Evolutionary conservation across 345 rosid species (phyloP), one percentile per base, ranked within the genome.

Genomic region (Salix suchowensis): DNA sequence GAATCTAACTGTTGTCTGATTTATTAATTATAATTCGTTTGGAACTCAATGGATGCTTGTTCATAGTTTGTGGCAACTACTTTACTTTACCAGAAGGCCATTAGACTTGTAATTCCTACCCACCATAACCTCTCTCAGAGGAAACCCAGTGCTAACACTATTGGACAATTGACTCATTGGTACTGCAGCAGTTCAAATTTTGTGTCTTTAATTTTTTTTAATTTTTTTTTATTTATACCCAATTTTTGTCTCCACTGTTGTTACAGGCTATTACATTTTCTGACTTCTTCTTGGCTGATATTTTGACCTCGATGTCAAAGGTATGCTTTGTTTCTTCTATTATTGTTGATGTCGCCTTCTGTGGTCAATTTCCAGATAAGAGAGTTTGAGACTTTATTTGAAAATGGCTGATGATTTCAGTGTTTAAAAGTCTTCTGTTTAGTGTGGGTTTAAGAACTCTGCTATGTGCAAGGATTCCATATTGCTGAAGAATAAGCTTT

Each of bases 261-360:
- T 71, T 79, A 68, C 92, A 95, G 97, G 87, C 94, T 62, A 91
- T 95, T 76, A 76, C 97, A 7, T 93, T 95, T 84, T 79, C 92
- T 1, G 98, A 95, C 89, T 95, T 95, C 85, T 95, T 95, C 77
- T 72, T 95, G 81, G 98, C 97, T 70, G 98, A 95, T 87, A 91
- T 95, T 75, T 68, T 95, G 77, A 95, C 98, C 65, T 95, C 97
- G 68, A 84, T 95, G 98, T 85, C 98, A 74, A 95, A 95, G 97
- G 98, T 94, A 86, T 75, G 87, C 23, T 65, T 72, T 60, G 65
- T 81, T 14, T 37, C n/a, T n/a, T 26, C 13, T 74, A 48, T 75
- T 34, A 7, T 58, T 60, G 30, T 24, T 2, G 65, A n/a, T 36
- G 70, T 15, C 2, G 30, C 16, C n/a, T 65, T 48, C 18, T 48